Base-by-base conservation (phyloP, 225 moss, liverwort and hornwort genomes). In the Bryoerythrophyllum caledonicum region DNA sequence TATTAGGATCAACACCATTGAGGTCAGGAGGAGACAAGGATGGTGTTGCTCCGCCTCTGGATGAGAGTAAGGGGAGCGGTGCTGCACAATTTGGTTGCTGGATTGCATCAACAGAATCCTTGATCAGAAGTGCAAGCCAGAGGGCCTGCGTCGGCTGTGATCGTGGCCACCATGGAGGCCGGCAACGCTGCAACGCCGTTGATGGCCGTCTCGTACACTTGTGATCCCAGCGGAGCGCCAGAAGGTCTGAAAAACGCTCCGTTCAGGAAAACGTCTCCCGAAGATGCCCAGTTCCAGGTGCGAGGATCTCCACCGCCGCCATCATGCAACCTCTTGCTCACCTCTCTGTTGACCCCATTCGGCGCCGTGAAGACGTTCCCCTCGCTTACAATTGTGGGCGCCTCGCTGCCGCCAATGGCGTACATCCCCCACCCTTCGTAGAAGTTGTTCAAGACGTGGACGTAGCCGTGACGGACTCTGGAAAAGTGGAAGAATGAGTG, bases 391-490 rank as follows among this genome's bases (percentile, higher is more conserved):
- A 86, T 76, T 4, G 81, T 86, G 28, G 86, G 83, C 26, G 61
- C 63, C 78, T 86, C 83, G 72, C 86, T 86, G 27, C 86, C 86
- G 26, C 86, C 86, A 12, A 86, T 83, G 35, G 83, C 83, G 14
- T 86, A 86, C 80, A 86, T 86, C 7, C 86, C 86, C 86, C 86
- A 86, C 48, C 86, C 75, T 35, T 83, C 81, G 68, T 86, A 86
- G 57, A 86, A 72, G 49, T 86, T 86, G 80, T 86, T 86, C 69
- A 86, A 34, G 35, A 86, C 75, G 44, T 83, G 83, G 1, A 78
- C 80, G 20, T 46, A 11, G 9, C 86, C 86, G 60, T 75, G 59
- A 60, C 86, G 86, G 69, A 81, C 59, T 68, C 86, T 86, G 86
- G 9, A 24, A 48, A 12, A 24, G 48, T 49, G 48, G 48, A 49